Evolutionary conservation across 495 filamentous ascomycete genomes (phyloP), one percentile per base, ranked within the genome.

Genomic region (Penicillium cataractarum): DNA sequence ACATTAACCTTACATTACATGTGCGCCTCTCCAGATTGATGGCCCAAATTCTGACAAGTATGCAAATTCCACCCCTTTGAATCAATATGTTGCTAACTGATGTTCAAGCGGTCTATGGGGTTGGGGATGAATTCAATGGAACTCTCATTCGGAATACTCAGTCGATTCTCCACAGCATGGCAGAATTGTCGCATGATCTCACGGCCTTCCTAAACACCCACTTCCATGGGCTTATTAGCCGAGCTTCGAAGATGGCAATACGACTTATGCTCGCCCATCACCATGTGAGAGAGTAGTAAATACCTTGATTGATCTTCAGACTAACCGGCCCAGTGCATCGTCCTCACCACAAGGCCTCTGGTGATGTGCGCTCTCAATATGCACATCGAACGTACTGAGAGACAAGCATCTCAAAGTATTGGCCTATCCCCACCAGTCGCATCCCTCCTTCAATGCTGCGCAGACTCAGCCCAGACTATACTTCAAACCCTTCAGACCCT

Each of bases 361-460:
- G 72, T 75, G 3, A 75, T 75, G 72, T 75, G 72, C 52, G 66
- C 71, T 32, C 60, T 75, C 1, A 66, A 75, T 39, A 71, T 75
- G 65, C 70, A 73, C 27, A 71, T 73, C 6, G 70, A 72, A 35
- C 57, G 67, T 9, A 61, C 69, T 2, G 64, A 71, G 32, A 65
- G 62, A 55, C 59, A 65, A 17, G 55, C 57, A 17, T 71, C 67
- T 2, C 64, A 66, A 46, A 67, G 49, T 9, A 68, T 73, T 15
- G 62, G 50, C 4, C 52, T 71, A 1, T 52, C 68, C 2, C 54
- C 62, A 0, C 69, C 69, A 2, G 73, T 75, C 6, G 63, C 71
- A 7, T 75, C 73, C 4, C 67, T 75, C 13, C 40, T 75, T 21
- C 71, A 70, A 46, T 75, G 66, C 26, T 75, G 73, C 40, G 71